Percentiles rank a stretch among this genome's conserved stretches.
Conservation (phyloP, 2,329 filamentous ascomycete species). For the Colletotrichum lini region DNA sequence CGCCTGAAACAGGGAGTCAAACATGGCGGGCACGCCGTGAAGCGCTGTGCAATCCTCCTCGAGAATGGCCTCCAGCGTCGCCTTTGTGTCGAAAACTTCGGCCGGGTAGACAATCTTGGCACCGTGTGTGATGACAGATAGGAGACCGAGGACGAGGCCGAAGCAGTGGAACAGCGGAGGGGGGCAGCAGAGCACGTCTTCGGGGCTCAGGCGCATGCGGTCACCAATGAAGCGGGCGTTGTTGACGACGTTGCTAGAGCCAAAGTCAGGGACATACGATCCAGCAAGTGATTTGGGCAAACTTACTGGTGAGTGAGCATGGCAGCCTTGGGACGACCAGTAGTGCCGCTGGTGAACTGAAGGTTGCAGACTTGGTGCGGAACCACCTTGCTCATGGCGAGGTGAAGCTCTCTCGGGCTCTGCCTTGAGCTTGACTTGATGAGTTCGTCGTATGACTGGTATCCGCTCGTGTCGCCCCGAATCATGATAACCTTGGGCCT, state of each 20-base stretch:
- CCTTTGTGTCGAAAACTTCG: slow-evolving; percentile 79
- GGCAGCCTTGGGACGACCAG: slow-evolving; percentile 79
- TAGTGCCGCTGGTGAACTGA: slow-evolving; percentile 84
- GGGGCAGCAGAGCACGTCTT: slow-evolving; percentile 83
- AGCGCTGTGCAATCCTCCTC: slow-evolving; percentile 80
- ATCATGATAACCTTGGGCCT: slow-evolving; percentile 72
- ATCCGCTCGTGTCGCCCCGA: slow-evolving; percentile 67
- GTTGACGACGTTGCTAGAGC: slow-evolving; percentile 70
- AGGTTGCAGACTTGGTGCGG: slow-evolving; percentile 80
- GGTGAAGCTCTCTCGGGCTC: slow-evolving; percentile 65
- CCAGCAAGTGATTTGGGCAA: background rate
- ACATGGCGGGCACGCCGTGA: slow-evolving; percentile 89
- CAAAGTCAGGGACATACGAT: slow-evolving; percentile 22
- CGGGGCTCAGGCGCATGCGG: slow-evolving; percentile 77
- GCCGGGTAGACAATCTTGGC: slow-evolving; percentile 82
- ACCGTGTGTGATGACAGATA: slow-evolving; percentile 81
- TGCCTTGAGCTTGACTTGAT: slow-evolving; percentile 66
- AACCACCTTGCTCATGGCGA: slow-evolving; percentile 68
- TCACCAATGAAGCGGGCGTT: slow-evolving; percentile 81
- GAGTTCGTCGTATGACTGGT: slow-evolving; percentile 73
- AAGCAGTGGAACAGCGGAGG: slow-evolving; percentile 91
- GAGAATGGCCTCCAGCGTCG: slow-evolving; percentile 76
- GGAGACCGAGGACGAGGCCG: slow-evolving; percentile 81
- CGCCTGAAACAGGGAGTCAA: slow-evolving; percentile 74
- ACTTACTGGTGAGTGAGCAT: slow-evolving; percentile 80